Evolutionary conservation across 148 eudicot genomes (phyloP).

Genomic region (Fallopia convolvulus): DNA sequence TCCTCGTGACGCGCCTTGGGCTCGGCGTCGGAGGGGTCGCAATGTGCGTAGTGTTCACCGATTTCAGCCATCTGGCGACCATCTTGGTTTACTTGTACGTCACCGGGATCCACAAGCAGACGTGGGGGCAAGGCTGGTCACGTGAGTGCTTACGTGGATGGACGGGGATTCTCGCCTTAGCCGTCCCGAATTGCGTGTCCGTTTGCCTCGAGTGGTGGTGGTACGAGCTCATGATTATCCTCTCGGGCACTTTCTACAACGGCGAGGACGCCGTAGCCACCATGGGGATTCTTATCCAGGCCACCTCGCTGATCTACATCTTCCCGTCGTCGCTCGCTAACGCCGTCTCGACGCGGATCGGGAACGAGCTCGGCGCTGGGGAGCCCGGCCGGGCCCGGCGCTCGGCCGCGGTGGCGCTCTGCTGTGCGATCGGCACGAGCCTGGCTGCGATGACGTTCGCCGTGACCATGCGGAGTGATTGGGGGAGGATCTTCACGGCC

Average conservation of each 20-base stretch:
- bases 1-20: constrained; percentile 15
- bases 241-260: constrained; percentile 35
- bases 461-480: constrained; percentile 24
- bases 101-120: constrained; percentile 27
- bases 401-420: constrained; percentile 25
- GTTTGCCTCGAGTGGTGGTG: constrained; percentile 89
- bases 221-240: constrained; percentile 70
- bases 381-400: constrained; percentile 30
- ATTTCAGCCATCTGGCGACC: constrained; percentile 29
- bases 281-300: constrained; percentile 68
- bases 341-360: constrained; percentile 51
- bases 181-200: constrained; percentile 51
- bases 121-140: constrained; percentile 38
- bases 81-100: constrained; percentile 24
- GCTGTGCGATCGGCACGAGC: constrained; percentile 34
- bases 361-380: constrained; percentile 56
- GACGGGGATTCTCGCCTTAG: constrained; percentile 30
- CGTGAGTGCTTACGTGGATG: constrained; percentile 36
- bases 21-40: constrained; percentile 31
- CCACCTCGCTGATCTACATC: constrained; percentile 51
- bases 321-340: constrained; percentile 52
- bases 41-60: constrained; percentile 22
- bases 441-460: constrained; percentile 35
- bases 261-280: constrained; percentile 44
- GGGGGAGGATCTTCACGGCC: constrained; percentile 40